These are phyloP conservation scores for Paecilomyces niveus DNA, from an alignment of 2,329 filamentous ascomycete genomes.

Conservation along the genomic window DNA sequence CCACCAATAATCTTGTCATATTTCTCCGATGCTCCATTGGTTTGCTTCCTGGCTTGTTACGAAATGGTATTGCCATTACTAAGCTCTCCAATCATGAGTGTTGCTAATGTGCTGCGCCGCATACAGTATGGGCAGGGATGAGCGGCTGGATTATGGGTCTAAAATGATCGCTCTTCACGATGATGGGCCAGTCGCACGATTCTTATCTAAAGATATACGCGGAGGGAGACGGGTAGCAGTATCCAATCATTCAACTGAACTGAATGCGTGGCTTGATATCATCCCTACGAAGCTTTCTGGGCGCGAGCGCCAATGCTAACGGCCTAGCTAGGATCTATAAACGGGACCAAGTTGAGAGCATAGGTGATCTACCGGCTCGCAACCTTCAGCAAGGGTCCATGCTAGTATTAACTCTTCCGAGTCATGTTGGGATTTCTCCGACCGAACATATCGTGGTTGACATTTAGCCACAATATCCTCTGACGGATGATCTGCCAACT, in stretches of 20 bases:
- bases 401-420: background rate
- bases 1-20: background rate
- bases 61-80: background rate
- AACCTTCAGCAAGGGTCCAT: background rate
- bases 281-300: background rate
- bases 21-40: background rate
- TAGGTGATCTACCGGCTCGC: background rate
- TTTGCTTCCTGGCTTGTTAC: background rate
- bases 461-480: background rate
- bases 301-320: background rate
- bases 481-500: background rate
- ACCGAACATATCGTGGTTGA: background rate
- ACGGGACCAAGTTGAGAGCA: background rate
- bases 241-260: background rate
- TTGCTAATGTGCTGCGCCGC: background rate
- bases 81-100: background rate
- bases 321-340: background rate
- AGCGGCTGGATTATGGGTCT: background rate
- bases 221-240: background rate
- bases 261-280: background rate
- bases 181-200: background rate
- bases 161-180: background rate
- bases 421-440: background rate
- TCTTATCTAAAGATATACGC: background rate
- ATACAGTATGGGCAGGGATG: background rate